A percentile compares a stretch with the other conserved stretches of the same genome.
Evolutionary conservation across 148 eudicot species (phyloP).

Genomic region (Fallopia convolvulus): DNA sequence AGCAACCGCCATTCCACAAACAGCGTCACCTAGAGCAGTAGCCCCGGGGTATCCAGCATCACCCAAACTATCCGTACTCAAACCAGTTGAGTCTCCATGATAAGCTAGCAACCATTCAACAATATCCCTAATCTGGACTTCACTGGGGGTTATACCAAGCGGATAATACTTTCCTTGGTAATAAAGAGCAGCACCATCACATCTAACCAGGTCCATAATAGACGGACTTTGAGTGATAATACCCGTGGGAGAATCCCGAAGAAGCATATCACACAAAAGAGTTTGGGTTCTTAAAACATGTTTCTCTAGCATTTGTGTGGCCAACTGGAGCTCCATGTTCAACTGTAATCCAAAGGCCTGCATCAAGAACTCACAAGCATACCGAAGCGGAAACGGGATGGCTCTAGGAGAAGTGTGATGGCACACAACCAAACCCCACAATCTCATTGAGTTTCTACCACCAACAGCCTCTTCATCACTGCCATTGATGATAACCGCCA

Average conservation of each 20-base stretch:
- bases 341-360: constrained; percentile 90
- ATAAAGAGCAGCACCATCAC: constrained; percentile 89
- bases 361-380: constrained; percentile 97
- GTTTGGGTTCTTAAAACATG: constrained; percentile 79
- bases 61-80: constrained; percentile 85
- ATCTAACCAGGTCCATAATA: constrained; percentile 85
- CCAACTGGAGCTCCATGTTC: constrained; percentile 86
- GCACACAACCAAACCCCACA: constrained; percentile 97
- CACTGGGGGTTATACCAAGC: constrained; percentile 77
- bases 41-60: constrained; percentile 93
- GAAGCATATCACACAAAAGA: constrained; percentile 86
- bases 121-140: constrained; percentile 77
- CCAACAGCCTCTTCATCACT: constrained; percentile 50
- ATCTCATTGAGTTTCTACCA: constrained; percentile 50
- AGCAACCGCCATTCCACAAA: constrained; percentile 99
- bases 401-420: constrained; percentile 81
- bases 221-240: constrained; percentile 84
- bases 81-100: constrained; percentile 80
- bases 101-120: constrained; percentile 61
- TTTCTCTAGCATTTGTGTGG: constrained; percentile 64
- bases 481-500: constrained; percentile 85
- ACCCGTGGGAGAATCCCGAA: constrained; percentile 76
- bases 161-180: constrained; percentile 67
- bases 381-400: constrained; percentile 81
- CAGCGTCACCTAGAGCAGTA: constrained; percentile 63